These are phyloP conservation scores for Wickerhamomyces hampshirensis DNA, from an alignment of 805 yeast species.

Conservation along the genomic window DNA sequence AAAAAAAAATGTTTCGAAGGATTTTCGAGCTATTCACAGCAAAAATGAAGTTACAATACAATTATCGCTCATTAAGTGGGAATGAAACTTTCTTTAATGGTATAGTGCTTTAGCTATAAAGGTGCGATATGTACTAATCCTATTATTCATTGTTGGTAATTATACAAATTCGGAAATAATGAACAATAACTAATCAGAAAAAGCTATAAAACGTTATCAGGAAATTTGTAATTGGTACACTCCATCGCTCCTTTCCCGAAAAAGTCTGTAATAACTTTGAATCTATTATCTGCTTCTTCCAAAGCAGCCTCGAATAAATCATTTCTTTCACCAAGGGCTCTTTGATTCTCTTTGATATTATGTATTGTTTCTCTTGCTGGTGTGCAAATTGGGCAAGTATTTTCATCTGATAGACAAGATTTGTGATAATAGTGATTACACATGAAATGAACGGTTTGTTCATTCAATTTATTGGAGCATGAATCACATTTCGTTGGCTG, in stretches of 20 bases:
- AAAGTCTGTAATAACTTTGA: slow-evolving; percentile 73
- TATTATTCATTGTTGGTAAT: no score
- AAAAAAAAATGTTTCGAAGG: no score
- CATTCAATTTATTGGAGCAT: slow-evolving; percentile 45
- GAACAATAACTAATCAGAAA: no score
- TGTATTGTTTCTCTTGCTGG: slow-evolving; percentile 65
- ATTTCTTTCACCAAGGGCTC: slow-evolving; percentile 53
- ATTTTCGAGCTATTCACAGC: no score
- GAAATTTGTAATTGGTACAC: slow-evolving; percentile 10
- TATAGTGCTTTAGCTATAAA: no score
- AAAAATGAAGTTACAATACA: no score
- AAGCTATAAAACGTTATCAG: no score
- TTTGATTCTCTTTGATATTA: slow-evolving; percentile 54
- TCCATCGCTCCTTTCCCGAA: slow-evolving; percentile 88
- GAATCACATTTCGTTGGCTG: slow-evolving; percentile 24
- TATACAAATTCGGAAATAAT: no score
- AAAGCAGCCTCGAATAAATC: slow-evolving; percentile 61
- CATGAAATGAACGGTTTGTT: slow-evolving; percentile 78
- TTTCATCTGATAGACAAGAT: slow-evolving; percentile 59
- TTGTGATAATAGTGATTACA: slow-evolving; percentile 88
- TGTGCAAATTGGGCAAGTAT: slow-evolving; percentile 71
- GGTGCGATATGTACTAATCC: no score
- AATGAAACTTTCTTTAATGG: neutral
- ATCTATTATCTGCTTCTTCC: slow-evolving; percentile 48
- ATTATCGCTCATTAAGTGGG: slow-evolving; percentile 22